Evolutionary conservation across 2,329 filamentous ascomycete genomes (phyloP).

Genomic region (Aspergillus uvarum): DNA sequence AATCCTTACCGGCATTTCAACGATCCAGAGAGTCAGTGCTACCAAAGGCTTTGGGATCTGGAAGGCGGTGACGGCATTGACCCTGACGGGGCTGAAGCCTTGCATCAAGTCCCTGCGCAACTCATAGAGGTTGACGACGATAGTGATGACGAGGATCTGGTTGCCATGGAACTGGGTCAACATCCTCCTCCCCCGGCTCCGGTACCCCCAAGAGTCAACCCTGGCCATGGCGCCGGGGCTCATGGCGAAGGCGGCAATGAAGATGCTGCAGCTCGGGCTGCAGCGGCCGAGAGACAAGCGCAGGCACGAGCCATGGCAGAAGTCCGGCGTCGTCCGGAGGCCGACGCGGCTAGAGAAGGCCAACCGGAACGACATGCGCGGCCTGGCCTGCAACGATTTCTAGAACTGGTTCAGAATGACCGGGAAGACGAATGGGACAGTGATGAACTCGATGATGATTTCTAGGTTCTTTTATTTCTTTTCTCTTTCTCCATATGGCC

Average conservation of each 20-base stretch:
- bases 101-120: constrained; percentile 42
- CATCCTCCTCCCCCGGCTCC: constrained; percentile 44
- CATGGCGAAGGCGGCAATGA: constrained; percentile 29
- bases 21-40: constrained; percentile 66
- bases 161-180: constrained; percentile 28
- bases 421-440: constrained; percentile 61
- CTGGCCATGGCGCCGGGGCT: constrained; percentile 27
- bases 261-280: constrained; percentile 38
- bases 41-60: constrained; percentile 84
- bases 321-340: constrained; percentile 30
- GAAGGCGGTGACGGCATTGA: constrained; percentile 70
- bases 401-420: constrained; percentile 53
- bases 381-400: constrained; percentile 51
- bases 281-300: constrained; percentile 39
- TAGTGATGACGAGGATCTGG: constrained; percentile 31
- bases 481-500: neutral
- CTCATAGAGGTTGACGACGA: constrained; percentile 40
- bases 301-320: constrained; percentile 42
- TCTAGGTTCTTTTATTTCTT: constrained; percentile 16
- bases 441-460: constrained; percentile 54
- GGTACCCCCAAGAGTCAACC: constrained; percentile 36
- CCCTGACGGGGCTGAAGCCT: constrained; percentile 41
- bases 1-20: constrained; percentile 94
- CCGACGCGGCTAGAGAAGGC: constrained; percentile 15
- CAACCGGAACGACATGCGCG: constrained; percentile 12